Conservation (phyloP, 768 basidiomycete species). For the Dentipellis sp. region DNA sequence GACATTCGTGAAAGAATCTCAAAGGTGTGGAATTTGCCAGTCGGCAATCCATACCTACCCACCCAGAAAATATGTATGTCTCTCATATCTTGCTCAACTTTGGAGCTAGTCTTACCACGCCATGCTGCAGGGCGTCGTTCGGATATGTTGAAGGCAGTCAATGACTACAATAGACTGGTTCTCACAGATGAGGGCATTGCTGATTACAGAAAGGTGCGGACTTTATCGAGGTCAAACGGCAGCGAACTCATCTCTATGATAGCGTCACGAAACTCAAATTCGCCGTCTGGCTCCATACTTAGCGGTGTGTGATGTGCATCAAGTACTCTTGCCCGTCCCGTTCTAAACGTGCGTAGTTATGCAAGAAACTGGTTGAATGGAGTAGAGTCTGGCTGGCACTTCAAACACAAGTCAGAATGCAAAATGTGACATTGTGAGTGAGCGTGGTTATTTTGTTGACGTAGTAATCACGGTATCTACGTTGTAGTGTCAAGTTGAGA, state of each 20-base stretch:
- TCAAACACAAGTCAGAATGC: background rate
- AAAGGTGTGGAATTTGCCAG: too few species aligned
- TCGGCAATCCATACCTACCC: too few species aligned
- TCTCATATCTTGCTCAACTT: too few species aligned
- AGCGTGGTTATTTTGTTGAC: background rate
- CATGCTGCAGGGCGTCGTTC: background rate
- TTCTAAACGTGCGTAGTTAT: background rate
- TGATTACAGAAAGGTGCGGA: background rate
- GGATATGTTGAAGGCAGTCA: background rate
- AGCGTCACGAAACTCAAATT: too few species aligned
- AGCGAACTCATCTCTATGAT: too few species aligned
- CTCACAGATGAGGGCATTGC: background rate
- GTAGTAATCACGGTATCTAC: background rate
- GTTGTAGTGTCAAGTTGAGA: background rate
- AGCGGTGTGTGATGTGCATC: too few species aligned
- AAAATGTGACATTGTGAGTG: background rate
- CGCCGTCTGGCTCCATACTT: too few species aligned
- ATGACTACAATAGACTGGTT: background rate
- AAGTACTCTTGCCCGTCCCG: too few species aligned
- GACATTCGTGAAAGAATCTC: background rate
- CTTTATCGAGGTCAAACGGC: too few species aligned
- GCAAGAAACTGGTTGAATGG: background rate
- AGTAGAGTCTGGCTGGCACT: background rate
- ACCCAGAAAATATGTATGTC: too few species aligned
- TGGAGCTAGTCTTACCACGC: background rate